Percentiles rank a stretch among this genome's conserved stretches.
Conservation (phyloP, 768 basidiomycete species). For the Russula virescens region DNA sequence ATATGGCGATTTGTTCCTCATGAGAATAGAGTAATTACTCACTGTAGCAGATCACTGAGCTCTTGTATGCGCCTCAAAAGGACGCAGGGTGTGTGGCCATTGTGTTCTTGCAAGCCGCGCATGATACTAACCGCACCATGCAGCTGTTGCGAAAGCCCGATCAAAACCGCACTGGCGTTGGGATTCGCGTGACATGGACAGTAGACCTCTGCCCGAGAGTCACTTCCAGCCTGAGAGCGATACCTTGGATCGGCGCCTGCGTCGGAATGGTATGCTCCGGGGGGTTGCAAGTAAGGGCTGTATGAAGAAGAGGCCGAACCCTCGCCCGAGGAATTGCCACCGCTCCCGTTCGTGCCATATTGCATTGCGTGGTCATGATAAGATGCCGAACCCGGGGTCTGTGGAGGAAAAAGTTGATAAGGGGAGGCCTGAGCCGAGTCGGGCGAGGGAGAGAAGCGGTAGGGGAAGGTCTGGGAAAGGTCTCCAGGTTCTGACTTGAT, state of each 20-base stretch:
- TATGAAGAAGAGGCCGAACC: slow-evolving; percentile 24
- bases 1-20: not conserved
- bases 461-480: slow-evolving; percentile 23
- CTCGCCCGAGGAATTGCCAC: slow-evolving; percentile 17
- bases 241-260: slow-evolving; percentile 20
- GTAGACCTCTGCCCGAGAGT: slow-evolving; percentile 17
- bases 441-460: slow-evolving; percentile 26
- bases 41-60: slow-evolving; percentile 23
- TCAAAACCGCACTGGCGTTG: slow-evolving; percentile 15
- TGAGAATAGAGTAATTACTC: not conserved
- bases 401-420: slow-evolving; percentile 23
- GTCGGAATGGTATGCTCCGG: slow-evolving; percentile 14
- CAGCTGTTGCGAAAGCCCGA: slow-evolving; percentile 22
- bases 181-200: slow-evolving; percentile 24
- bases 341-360: slow-evolving; percentile 6
- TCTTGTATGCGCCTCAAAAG: slow-evolving; percentile 23
- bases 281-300: slow-evolving; percentile 24
- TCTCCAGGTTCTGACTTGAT: slow-evolving; percentile 38
- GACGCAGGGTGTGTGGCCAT: slow-evolving; percentile 11
- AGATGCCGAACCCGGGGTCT: slow-evolving; percentile 1
- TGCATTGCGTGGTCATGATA: slow-evolving; percentile 18
- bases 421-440: slow-evolving; percentile 25
- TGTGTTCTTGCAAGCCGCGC: slow-evolving; percentile 24
- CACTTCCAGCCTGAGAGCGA: slow-evolving; percentile 10
- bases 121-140: slow-evolving; percentile 16